Percentiles rank a stretch among this genome's conserved stretches.
phyloP scores from a whole-genome alignment of 129 eudicot species.

The Heracleum sosnowskyi region DNA sequence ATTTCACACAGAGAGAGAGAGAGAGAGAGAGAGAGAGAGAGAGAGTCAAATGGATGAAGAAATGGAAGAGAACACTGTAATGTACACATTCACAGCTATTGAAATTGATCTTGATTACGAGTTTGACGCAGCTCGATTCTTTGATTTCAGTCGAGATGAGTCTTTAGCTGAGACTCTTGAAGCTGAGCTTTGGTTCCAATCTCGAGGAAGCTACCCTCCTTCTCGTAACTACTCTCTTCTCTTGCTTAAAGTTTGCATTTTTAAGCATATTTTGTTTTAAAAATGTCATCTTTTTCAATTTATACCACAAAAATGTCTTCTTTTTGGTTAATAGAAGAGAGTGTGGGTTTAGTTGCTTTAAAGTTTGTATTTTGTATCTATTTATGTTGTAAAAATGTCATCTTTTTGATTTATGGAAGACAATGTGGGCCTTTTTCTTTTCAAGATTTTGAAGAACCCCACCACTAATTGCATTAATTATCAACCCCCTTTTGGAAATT shows the following conservation, averaged over 20 bases:
- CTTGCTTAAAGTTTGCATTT: not conserved
- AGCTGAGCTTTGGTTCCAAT: constrained; percentile 73
- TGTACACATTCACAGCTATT: constrained; percentile 56
- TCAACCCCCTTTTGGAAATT: not conserved
- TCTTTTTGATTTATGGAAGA: not conserved
- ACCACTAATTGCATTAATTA: not conserved
- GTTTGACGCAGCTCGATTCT: constrained; percentile 72
- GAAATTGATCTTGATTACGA: constrained; percentile 89
- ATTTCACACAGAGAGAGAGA: not conserved
- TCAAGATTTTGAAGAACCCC: not conserved
- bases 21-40: not conserved
- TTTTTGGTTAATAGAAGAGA: no score
- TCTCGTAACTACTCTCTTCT: constrained; percentile 50
- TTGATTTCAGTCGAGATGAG: constrained; percentile 65
- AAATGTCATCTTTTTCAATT: not conserved
- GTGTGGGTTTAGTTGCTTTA: not conserved
- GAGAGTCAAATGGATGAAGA: constrained; percentile 32
- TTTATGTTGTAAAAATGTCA: not conserved
- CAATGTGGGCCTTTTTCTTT: not conserved
- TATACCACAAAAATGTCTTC: no score
- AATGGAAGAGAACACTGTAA: constrained; percentile 33
- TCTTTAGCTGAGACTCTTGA: constrained; percentile 45
- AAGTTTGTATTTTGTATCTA: no score
- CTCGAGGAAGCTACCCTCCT: constrained; percentile 64
- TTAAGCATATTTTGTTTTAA: not conserved